Base-by-base conservation (phyloP, 2,329 filamentous ascomycete genomes). In the Apiospora sp. region DNA sequence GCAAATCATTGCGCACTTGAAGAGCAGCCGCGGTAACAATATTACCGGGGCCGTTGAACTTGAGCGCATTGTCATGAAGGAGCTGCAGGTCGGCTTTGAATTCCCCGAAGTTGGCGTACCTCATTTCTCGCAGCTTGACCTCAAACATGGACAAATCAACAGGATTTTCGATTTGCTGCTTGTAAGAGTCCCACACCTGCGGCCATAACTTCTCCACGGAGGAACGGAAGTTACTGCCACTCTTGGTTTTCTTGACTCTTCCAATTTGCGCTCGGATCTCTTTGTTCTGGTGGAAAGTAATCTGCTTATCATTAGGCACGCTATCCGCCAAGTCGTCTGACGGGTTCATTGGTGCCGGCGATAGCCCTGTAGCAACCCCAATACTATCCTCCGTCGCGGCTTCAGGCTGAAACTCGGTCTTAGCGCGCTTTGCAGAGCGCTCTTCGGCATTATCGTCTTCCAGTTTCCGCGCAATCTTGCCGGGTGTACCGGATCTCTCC, bases 111-210 rank as follows among this genome's bases (percentile, higher is more conserved):
- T 89, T 91, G 12, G 83, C 79, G 81, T 98, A 98, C 68, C 87
- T 83, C 70, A 89, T 88, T 43, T 90, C 87, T 78, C 94, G 94
- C 48, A 98, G 82, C 76, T 93, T 95, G 70, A 88, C 87, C 79
- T 98, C 96, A 79, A 99, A 93, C 13, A 92, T 92, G 51, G 88
- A 87, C 49, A 99, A 88, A 81, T 98, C 96, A 87, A 97, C 95
- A 0, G 95, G 95, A 43, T 92, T 88, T 49, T 91, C 89, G 76
- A 98, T 84, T 74, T 85, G 91, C 48, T 92, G 86, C 1, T 89
- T 85, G 75, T 93, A 93, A 75, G 94, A 93, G 1, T 90, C 91
- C 71, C 94, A 94, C 54, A 98, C 90, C 41, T 85, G 87, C 54
- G 98, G 88, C 82, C 93, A 94, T 34, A 96, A 85, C 51, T 88